phyloP scores from a whole-genome alignment of 441 rosid species.

The Theobroma grandiflorum region DNA sequence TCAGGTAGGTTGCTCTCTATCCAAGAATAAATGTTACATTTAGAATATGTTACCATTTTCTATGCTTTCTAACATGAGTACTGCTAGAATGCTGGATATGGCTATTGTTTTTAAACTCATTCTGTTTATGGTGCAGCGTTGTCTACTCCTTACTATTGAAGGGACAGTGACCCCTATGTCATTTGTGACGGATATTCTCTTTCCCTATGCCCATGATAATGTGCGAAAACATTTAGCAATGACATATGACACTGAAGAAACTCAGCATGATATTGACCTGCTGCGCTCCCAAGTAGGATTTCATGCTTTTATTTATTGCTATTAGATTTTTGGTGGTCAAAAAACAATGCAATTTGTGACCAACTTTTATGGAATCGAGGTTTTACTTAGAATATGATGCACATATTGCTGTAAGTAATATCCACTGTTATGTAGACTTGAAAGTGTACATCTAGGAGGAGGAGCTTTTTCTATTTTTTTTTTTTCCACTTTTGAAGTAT shows the following conservation, averaged over 20 bases:
- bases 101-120: not conserved
- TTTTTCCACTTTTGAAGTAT: not conserved
- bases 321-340: not conserved
- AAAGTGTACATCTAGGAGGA: not conserved
- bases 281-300: constrained; percentile 39
- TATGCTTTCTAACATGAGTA: not conserved
- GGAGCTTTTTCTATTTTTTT: not conserved
- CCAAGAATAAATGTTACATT: not conserved
- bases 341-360: not conserved
- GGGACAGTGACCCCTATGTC: constrained; percentile 42
- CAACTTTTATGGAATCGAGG: not conserved
- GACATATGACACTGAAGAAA: constrained; percentile 43
- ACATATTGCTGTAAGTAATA: not conserved
- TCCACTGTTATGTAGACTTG: not conserved
- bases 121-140: constrained; percentile 32
- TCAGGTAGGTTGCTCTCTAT: constrained; percentile 14
- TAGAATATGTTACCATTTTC: not conserved
- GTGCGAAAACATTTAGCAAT: constrained; percentile 38
- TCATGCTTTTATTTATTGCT: not conserved
- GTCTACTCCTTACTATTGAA: constrained; percentile 38
- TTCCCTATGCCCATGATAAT: constrained; percentile 41
- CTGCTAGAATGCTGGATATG: not conserved
- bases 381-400: not conserved
- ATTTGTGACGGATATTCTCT: constrained; percentile 40
- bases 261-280: constrained; percentile 37